These are phyloP conservation scores for Skeletonema grethae DNA, from an alignment of 108 stramenopile genomes.

Conservation along the genomic window DNA sequence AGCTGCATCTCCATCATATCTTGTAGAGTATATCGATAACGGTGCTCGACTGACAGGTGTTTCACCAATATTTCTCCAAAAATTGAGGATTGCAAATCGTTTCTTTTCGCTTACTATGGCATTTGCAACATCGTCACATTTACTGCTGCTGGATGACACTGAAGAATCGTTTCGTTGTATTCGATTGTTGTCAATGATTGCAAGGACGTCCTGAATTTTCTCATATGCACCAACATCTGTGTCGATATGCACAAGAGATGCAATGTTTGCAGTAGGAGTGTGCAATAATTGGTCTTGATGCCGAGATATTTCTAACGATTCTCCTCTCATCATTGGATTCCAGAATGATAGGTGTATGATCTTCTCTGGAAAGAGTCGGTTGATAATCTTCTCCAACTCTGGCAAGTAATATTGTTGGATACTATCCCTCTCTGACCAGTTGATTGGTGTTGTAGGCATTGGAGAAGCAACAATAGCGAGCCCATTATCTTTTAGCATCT, in stretches of 20 bases:
- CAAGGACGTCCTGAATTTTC: slow-evolving; percentile 39
- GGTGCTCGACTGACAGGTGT: slow-evolving; percentile 42
- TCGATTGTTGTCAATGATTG: slow-evolving; percentile 50
- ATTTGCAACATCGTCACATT: background rate
- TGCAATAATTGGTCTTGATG: background rate
- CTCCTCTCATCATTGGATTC: slow-evolving; percentile 65
- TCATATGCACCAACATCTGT: slow-evolving; percentile 63
- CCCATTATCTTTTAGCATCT: slow-evolving; percentile 26
- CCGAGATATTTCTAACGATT: slow-evolving; percentile 28
- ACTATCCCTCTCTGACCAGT: slow-evolving; percentile 23
- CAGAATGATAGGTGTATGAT: slow-evolving; percentile 32
- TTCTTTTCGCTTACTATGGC: slow-evolving; percentile 20
- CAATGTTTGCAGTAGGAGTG: slow-evolving; percentile 49
- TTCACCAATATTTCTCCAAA: slow-evolving; percentile 47
- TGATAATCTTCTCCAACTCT: slow-evolving; percentile 15
- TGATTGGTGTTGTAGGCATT: background rate
- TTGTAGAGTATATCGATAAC: slow-evolving; percentile 43
- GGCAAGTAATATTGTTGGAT: slow-evolving; percentile 16
- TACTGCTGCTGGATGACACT: background rate
- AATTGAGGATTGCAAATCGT: slow-evolving; percentile 57
- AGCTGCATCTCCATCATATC: slow-evolving; percentile 32
- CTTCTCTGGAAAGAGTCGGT: slow-evolving; percentile 6
- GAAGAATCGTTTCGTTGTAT: slow-evolving; percentile 13
- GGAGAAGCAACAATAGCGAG: slow-evolving; percentile 17
- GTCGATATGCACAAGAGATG: slow-evolving; percentile 60